Evolutionary conservation across 208 protist species (phyloP).

Genomic region (Lotmaria passim): DNA sequence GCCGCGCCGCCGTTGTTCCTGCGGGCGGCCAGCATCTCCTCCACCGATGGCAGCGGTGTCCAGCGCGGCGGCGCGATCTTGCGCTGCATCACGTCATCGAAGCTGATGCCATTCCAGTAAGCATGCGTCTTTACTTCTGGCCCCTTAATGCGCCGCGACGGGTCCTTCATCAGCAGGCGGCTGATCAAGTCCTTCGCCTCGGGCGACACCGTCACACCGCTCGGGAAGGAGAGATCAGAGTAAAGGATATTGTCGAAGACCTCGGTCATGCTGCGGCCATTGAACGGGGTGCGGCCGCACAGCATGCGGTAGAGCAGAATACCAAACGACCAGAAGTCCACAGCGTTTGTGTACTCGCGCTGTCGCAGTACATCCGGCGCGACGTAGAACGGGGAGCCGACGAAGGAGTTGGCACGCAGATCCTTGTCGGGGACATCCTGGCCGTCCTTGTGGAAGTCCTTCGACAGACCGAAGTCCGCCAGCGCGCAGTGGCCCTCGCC

Average conservation of each 20-base stretch:
- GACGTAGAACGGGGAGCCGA: conserved; percentile 94
- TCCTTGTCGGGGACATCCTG: conserved; percentile 73
- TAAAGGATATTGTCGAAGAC: conserved; percentile 95
- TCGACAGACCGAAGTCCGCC: conserved; percentile 93
- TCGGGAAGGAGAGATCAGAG: conserved; percentile 90
- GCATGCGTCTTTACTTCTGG: conserved; percentile 86
- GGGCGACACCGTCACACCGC: conserved; percentile 77
- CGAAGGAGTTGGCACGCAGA: conserved; percentile 91
- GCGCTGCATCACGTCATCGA: conserved; percentile 88
- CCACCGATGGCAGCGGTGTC: conserved; percentile 79
- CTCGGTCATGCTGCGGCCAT: conserved; percentile 91
- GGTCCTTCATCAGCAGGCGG: conserved; percentile 91
- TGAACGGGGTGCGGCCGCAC: conserved; percentile 94
- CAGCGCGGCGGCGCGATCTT: conserved; percentile 85
- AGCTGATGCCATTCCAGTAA: conserved; percentile 93
- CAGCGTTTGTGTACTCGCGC: conserved; percentile 95
- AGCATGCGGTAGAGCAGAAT: conserved; percentile 98
- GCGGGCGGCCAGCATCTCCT: conserved; percentile 78
- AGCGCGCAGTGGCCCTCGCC: conserved; percentile 89
- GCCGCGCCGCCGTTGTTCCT: conserved; percentile 30
- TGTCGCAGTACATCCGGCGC: conserved; percentile 95
- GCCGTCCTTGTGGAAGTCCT: conserved; percentile 90
- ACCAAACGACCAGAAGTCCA: conserved; percentile 98
- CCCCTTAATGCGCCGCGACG: conserved; percentile 86
- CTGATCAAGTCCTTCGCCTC: conserved; percentile 93